phyloP scores from a whole-genome alignment of 768 basidiomycete genomes.

The Gloeophyllum trabeum region DNA sequence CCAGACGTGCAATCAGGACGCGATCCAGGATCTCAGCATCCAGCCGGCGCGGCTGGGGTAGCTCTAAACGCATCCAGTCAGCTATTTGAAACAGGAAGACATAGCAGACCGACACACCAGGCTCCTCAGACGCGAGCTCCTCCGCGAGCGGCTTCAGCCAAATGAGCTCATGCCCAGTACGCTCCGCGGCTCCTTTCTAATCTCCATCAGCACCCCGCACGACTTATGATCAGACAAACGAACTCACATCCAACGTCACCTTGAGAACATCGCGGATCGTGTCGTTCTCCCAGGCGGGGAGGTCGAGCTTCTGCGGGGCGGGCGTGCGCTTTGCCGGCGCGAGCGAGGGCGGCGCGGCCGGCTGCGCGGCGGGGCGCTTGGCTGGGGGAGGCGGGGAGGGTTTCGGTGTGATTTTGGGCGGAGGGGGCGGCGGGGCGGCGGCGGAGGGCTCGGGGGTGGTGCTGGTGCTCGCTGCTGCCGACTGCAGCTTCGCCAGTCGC shows the following conservation, averaged over 20 bases:
- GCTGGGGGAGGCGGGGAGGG: constrained; percentile 13
- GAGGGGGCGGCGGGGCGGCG: constrained; percentile 17
- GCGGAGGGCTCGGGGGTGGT: constrained; percentile 25
- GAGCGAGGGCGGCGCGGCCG: constrained; percentile 16
- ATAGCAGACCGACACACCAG: constrained; percentile 35
- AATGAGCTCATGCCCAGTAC: constrained; percentile 54
- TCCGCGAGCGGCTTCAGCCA: constrained; percentile 72
- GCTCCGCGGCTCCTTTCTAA: constrained; percentile 48
- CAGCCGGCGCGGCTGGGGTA: constrained; percentile 22
- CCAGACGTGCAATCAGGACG: constrained; percentile 74
- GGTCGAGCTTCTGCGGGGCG: constrained; percentile 33
- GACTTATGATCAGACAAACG: neutral
- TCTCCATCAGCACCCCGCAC: neutral
- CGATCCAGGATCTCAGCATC: constrained; percentile 60
- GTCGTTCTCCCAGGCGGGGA: constrained; percentile 64
- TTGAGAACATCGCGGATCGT: constrained; percentile 58
- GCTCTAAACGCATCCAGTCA: neutral
- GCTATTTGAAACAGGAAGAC: neutral
- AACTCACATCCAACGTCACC: constrained; percentile 63
- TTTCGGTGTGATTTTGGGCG: constrained; percentile 14
- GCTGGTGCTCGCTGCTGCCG: constrained; percentile 14
- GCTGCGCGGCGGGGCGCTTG: constrained; percentile 16
- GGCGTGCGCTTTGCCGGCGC: constrained; percentile 39
- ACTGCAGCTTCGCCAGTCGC: constrained; percentile 78
- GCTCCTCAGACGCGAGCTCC: constrained; percentile 56